Base-by-base conservation (phyloP, 2,329 filamentous ascomycete genomes). In the Sclerotinia minor region DNA sequence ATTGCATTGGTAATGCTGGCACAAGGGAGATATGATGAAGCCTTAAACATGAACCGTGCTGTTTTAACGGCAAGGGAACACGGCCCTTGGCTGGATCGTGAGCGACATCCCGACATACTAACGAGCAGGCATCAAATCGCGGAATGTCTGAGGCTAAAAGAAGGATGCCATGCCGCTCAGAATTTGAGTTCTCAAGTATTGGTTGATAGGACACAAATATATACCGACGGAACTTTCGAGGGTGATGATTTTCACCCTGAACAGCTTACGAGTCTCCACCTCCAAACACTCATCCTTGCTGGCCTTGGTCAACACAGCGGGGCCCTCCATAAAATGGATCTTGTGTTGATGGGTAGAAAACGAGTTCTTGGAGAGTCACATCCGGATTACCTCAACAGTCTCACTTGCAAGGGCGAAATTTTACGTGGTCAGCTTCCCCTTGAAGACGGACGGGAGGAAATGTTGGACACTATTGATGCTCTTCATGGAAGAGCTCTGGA, bases 401-500 rank as follows among this genome's bases (percentile, higher is more conserved):
- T 73, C 68, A 75, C 72, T 5, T 73, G 70, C 68, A 73, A 73
- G 68, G 73, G 70, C n/a, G 72, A 74, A 41, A 74, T 75, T 19
- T 61, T 74, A 68, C 69, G 73, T 7, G 65, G 58, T 1, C 72
- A 74, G 45, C 72, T 73, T 1, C 70, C 71, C 15, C 55, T 59
- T 29, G 55, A 65, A 26, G 58, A 72, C 15, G 69, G 71, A 19
- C 68, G 67, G 21, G 53, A 50, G n/a, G 68, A 72, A 57, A 68
- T 60, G 11, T 67, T 74, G 13, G 68, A 72, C 32, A 58, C 57
- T 7, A 73, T 74, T 60, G 73, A 73, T 7, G 54, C 35, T 19
- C 67, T 75, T 4, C 71, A 74, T 54, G 68, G 67, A 32, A 65
- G 70, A 64, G 70, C 73, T 24, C 65, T 71, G 5, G 70, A 73